A percentile compares a stretch with the other conserved stretches of the same genome.
Conservation (phyloP, 2,329 filamentous ascomycete species). For the Xylariomycetidae sp. region DNA sequence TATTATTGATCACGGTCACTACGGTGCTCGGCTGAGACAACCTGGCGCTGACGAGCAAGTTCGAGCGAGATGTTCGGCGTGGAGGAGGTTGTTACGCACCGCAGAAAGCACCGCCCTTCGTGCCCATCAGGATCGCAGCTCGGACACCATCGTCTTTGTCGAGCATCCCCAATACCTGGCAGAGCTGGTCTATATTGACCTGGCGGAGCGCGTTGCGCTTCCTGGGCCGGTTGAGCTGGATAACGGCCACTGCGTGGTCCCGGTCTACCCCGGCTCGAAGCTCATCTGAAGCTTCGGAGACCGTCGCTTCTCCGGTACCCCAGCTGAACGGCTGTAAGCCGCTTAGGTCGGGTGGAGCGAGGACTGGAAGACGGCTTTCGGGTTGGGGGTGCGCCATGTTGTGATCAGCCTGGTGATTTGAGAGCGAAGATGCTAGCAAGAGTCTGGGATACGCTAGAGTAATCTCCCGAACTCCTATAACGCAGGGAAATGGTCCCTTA, state of each 20-base stretch:
- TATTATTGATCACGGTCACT: conserved; percentile 10
- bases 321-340: conserved; percentile 7
- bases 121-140: conserved; percentile 33
- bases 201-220: conserved; percentile 55
- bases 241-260: conserved; percentile 39
- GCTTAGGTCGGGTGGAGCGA: conserved; percentile 8
- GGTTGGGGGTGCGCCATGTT: no score
- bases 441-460: no score
- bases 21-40: not conserved
- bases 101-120: conserved; percentile 28
- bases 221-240: conserved; percentile 39
- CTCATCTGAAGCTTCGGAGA: conserved; percentile 8
- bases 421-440: no score
- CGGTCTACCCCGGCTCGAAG: conserved; percentile 22
- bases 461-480: no score
- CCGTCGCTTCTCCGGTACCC: conserved; percentile 1
- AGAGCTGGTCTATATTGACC: conserved; percentile 40
- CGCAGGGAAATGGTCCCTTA: no score
- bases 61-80: not conserved
- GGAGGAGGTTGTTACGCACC: conserved; percentile 21
- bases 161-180: conserved; percentile 20
- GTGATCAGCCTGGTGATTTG: no score
- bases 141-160: conserved; percentile 22
- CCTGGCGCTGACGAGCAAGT: no score
- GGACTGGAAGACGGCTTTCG: no score